Percentiles rank a stretch among this genome's conserved stretches.
Evolutionary conservation across 148 eudicot species (phyloP).

Genomic region (Vaccinium vitisidaea): DNA sequence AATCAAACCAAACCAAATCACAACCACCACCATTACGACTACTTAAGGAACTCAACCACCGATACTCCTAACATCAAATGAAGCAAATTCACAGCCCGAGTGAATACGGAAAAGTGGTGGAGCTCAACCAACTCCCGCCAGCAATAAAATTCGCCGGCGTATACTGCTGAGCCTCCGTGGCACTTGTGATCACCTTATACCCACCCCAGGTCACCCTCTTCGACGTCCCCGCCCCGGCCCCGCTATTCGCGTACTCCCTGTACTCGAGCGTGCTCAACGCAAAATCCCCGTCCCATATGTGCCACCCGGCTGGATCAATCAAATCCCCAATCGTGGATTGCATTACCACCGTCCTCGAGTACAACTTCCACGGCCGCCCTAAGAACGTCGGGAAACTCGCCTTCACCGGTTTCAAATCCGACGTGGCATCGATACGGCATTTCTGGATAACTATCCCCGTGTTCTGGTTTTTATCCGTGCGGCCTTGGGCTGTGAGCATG

Average conservation of each 20-base stretch:
- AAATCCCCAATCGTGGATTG: conserved; percentile 37
- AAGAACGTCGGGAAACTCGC: conserved; percentile 42
- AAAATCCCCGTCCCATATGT: conserved; percentile 38
- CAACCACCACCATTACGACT: background rate
- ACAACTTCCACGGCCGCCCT: conserved; percentile 55
- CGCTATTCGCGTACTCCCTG: conserved; percentile 45
- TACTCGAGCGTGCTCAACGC: conserved; percentile 43
- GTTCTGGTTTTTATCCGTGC: conserved; percentile 52
- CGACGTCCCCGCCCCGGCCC: conserved; percentile 43
- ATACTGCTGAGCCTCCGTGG: conserved; percentile 38
- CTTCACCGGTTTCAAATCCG: conserved; percentile 40
- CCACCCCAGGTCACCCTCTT: conserved; percentile 49
- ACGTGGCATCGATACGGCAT: conserved; percentile 48
- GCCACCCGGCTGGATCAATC: conserved; percentile 47
- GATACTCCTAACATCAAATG: background rate
- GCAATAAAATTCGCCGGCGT: conserved; percentile 45
- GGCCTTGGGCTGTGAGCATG: conserved; percentile 59
- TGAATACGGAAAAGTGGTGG: conserved; percentile 47
- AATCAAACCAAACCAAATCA: background rate
- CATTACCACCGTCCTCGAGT: conserved; percentile 50
- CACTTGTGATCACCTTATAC: conserved; percentile 41
- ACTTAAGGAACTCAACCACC: background rate
- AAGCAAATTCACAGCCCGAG: conserved; percentile 32
- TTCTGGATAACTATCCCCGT: conserved; percentile 56
- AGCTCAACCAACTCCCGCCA: conserved; percentile 41